Conservation (phyloP, 1,284 basidiomycete genomes). For the Ganoderma boninense region DNA sequence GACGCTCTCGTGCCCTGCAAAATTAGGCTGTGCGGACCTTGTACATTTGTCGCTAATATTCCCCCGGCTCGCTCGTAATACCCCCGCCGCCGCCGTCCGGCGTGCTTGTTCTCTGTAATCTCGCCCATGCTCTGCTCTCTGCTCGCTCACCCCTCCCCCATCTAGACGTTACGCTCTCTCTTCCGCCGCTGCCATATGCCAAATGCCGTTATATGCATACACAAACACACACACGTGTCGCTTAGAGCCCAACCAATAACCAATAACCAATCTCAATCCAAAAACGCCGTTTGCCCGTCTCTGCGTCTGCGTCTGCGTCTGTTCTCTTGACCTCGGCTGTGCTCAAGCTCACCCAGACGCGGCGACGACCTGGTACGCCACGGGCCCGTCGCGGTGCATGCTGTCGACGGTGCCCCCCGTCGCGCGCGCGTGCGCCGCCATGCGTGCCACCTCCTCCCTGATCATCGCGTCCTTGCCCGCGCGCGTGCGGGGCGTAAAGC, state of each 20-base stretch:
- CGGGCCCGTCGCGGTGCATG: slow-evolving; percentile 44
- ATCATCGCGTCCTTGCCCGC: slow-evolving; percentile 43
- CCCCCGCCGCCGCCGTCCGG: neutral
- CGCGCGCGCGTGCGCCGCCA: slow-evolving; percentile 40
- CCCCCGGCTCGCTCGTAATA: neutral
- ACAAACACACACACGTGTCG: neutral
- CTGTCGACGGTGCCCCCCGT: slow-evolving; percentile 41
- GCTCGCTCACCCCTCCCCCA: neutral
- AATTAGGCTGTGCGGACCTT: slow-evolving; percentile 12
- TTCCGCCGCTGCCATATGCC: neutral
- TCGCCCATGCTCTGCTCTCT: neutral
- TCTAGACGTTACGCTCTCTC: neutral
- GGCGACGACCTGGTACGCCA: slow-evolving; percentile 40
- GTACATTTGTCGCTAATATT: slow-evolving; percentile 5
- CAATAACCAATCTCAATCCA: neutral
- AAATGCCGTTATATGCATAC: neutral
- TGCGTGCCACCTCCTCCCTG: slow-evolving; percentile 39
- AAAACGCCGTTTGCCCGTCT: no score
- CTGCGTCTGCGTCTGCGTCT: neutral
- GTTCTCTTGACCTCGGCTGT: neutral
- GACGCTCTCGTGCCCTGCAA: neutral
- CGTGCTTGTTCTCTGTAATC: neutral
- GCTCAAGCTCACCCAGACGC: slow-evolving; percentile 9
- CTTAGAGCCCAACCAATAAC: neutral
- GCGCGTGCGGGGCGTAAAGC: slow-evolving; percentile 41